Base-by-base conservation (phyloP, 805 yeast genomes). In the Teunomyces lycoperdinae region DNA sequence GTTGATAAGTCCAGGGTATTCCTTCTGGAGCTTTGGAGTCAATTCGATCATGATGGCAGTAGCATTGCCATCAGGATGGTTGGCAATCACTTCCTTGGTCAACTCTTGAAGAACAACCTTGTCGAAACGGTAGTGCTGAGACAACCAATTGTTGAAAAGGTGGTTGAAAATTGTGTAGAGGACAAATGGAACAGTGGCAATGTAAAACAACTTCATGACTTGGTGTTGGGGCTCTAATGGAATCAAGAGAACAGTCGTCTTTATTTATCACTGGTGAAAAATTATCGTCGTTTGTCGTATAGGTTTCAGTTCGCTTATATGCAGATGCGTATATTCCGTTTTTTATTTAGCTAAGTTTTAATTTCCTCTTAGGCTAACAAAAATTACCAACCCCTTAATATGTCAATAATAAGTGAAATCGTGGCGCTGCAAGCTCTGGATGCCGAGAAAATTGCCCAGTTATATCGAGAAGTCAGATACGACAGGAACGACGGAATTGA, bases 1-100 rank as follows among this genome's bases (percentile, higher is more conserved):
- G 68, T 88, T 88, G 68, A 92, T 79, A 55, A 78, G 63, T 6
- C 81, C 83, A 9, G 96, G 96, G 64, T 94, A 94, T 41, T 74
- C 79, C 3, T 66, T 72, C 51, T 83, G 74, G 50, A 91, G 64
- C 30, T 69, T 74, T 2, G 76, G 75, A 30, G 87, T 80, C 51
- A 92, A 70, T 43, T 79, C 87, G 14, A 72, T 63, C 66, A 91
- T 71, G 49, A 91, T 66, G 2, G 76, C 83, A 6, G 86, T 81
- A 31, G 87, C 76, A 56, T 85, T 78, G 0, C 75, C 77, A 32
- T 80, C 81, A 40, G 83, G 77, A 52, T 85, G 74, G 40, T 67
- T 70, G 9, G 68, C 66, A 43, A 87, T 63, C 4, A 80, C 83
- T 27, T 74, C 78, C 55, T 78, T 71, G 45, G 83, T 81, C 44